phyloP scores from a whole-genome alignment of 768 basidiomycete species.

The Mrakia blollopis region DNA sequence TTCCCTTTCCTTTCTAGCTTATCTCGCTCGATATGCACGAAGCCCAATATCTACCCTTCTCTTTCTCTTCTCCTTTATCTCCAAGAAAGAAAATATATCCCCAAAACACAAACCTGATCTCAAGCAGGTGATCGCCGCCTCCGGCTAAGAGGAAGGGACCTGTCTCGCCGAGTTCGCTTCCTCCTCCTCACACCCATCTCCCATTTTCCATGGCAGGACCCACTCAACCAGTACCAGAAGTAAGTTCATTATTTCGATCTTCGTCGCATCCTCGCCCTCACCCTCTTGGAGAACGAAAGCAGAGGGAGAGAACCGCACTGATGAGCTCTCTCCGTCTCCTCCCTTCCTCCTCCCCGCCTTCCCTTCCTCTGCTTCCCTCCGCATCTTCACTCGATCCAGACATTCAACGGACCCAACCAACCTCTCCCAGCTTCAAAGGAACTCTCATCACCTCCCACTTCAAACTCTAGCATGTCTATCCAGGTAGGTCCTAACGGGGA shows the following conservation, averaged over 20 bases:
- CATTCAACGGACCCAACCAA: slow-evolving; percentile 9
- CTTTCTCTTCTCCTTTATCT: no score
- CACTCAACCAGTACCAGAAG: slow-evolving; percentile 3
- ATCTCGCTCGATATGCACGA: no score
- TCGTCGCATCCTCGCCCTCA: no score
- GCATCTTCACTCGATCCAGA: neutral
- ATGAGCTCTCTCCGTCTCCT: neutral
- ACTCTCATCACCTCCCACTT: neutral
- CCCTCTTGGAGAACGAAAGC: neutral
- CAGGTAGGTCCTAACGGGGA: neutral
- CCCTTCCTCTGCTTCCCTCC: neutral
- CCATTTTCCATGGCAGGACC: neutral
- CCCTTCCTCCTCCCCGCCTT: neutral
- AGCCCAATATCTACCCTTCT: no score
- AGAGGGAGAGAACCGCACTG: neutral
- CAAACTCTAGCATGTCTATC: neutral
- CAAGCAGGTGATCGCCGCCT: no score
- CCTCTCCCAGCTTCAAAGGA: neutral
- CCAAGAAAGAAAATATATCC: no score
- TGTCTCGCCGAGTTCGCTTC: no score
- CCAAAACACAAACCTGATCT: no score
- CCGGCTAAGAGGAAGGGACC: no score
- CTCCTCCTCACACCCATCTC: no score
- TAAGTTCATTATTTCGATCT: neutral
- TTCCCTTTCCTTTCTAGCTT: no score